phyloP scores from a whole-genome alignment of 1,284 basidiomycete genomes.

The Tilletia caries region DNA sequence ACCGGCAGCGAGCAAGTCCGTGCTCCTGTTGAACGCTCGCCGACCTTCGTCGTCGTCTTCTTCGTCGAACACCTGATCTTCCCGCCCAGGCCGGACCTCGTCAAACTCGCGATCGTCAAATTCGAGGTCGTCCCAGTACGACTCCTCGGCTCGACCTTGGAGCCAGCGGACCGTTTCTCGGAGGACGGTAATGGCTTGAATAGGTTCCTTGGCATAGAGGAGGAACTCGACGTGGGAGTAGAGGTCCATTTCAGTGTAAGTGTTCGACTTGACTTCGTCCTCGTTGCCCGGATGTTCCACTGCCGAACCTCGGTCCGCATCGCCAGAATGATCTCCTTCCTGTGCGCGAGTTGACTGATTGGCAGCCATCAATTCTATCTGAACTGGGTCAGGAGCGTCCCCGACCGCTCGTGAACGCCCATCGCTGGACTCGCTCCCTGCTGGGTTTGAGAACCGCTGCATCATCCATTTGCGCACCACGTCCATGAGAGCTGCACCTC shows the following conservation, averaged over 20 bases:
- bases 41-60: constrained; percentile 23
- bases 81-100: constrained; percentile 36
- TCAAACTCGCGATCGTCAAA: constrained; percentile 88
- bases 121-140: constrained; percentile 71
- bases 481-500: constrained; percentile 67
- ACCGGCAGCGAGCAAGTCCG: constrained; percentile 1
- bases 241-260: constrained; percentile 56
- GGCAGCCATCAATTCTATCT: background rate
- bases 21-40: background rate
- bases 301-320: background rate
- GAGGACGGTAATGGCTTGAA: constrained; percentile 69
- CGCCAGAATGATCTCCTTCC: too few relatives aligned
- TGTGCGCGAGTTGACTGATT: background rate
- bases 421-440: constrained; percentile 20
- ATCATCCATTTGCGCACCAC: constrained; percentile 61
- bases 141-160: constrained; percentile 71
- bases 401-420: constrained; percentile 17
- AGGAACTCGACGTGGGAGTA: constrained; percentile 79
- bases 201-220: constrained; percentile 68
- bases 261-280: background rate
- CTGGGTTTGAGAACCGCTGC: constrained; percentile 42
- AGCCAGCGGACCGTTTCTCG: constrained; percentile 80
- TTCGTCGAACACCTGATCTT: background rate
- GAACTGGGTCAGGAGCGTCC: background rate
- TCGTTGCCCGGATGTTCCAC: background rate